Conservation (phyloP, 1,284 basidiomycete species). For the Cryptococcus hybrid region DNA sequence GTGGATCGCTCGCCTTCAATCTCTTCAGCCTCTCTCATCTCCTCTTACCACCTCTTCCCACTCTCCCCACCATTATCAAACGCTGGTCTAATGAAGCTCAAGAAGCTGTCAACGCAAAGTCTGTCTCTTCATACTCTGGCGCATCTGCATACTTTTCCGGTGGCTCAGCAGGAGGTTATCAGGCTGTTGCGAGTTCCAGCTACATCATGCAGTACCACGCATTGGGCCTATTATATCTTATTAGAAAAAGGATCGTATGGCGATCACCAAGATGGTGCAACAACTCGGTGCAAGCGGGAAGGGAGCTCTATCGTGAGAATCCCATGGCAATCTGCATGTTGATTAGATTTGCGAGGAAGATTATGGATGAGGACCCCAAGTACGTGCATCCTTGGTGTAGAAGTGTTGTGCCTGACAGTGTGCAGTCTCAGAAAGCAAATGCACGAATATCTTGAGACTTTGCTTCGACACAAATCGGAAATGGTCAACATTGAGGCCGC, state of each 20-base stretch:
- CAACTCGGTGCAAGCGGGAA: slow-evolving; percentile 79
- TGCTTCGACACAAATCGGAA: slow-evolving; percentile 98
- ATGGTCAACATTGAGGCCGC: slow-evolving; percentile 99
- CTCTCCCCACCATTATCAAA: slow-evolving; percentile 89
- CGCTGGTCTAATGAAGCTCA: slow-evolving; percentile 99
- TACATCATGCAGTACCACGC: slow-evolving; percentile 98
- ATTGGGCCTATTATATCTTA: slow-evolving; percentile 88
- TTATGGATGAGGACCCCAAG: slow-evolving; percentile 99
- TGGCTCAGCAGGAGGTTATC: slow-evolving; percentile 55
- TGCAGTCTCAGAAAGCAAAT: slow-evolving; percentile 86
- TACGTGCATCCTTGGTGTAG: slow-evolving; percentile 51
- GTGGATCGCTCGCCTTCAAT: slow-evolving; percentile 97
- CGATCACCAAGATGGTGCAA: slow-evolving; percentile 98
- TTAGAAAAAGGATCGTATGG: slow-evolving; percentile 98
- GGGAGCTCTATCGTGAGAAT: slow-evolving; percentile 75
- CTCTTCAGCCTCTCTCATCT: slow-evolving; percentile 93
- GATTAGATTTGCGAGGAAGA: slow-evolving; percentile 94
- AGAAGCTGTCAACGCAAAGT: slow-evolving; percentile 90
- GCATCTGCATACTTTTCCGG: slow-evolving; percentile 59
- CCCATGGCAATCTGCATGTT: slow-evolving; percentile 99
- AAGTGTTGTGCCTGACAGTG: not conserved
- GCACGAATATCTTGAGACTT: slow-evolving; percentile 90
- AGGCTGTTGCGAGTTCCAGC: slow-evolving; percentile 79
- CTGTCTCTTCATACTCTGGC: slow-evolving; percentile 58
- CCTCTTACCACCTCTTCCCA: slow-evolving; percentile 95